phyloP scores from a whole-genome alignment of 495 filamentous ascomycete genomes.

The Daldinia vernicosa region DNA sequence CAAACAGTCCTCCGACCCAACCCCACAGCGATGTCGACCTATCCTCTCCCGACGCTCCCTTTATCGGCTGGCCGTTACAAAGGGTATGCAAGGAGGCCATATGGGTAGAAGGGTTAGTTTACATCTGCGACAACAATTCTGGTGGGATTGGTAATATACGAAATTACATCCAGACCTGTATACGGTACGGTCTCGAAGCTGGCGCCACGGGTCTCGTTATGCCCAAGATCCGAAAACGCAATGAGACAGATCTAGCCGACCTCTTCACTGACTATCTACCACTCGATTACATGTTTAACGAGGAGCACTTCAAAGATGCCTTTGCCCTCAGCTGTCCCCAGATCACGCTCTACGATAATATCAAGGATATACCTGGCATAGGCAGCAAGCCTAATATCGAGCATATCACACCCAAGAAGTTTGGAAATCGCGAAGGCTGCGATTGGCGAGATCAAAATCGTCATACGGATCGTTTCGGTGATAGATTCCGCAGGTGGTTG shows the following conservation, averaged over 20 bases:
- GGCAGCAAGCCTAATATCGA: slow-evolving; percentile 49
- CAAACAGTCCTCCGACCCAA: slow-evolving; percentile 14
- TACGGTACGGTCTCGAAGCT: slow-evolving; percentile 62
- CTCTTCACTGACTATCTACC: slow-evolving; percentile 49
- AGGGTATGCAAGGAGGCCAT: slow-evolving; percentile 55
- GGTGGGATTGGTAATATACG: slow-evolving; percentile 63
- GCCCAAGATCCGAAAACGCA: slow-evolving; percentile 53
- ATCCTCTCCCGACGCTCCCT: slow-evolving; percentile 52
- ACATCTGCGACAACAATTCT: slow-evolving; percentile 62
- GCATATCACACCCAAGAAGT: slow-evolving; percentile 55
- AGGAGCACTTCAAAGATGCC: slow-evolving; percentile 53
- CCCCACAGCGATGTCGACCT: slow-evolving; percentile 39
- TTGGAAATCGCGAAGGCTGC: slow-evolving; percentile 56
- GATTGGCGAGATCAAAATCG: slow-evolving; percentile 57
- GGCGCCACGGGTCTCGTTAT: slow-evolving; percentile 58
- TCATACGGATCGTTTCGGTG: slow-evolving; percentile 56
- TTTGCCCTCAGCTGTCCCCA: slow-evolving; percentile 54
- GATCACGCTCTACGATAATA: slow-evolving; percentile 54
- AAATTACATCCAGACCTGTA: slow-evolving; percentile 62
- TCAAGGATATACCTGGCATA: slow-evolving; percentile 41
- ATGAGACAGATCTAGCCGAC: slow-evolving; percentile 49
- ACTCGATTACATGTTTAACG: slow-evolving; percentile 61
- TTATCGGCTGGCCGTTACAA: slow-evolving; percentile 59
- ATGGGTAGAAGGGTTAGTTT: slow-evolving; percentile 55
- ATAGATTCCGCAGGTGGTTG: slow-evolving; percentile 49